These are phyloP conservation scores for Osmanthus fragrans DNA, from an alignment of 257 asterid genomes.

Conservation along the genomic window DNA sequence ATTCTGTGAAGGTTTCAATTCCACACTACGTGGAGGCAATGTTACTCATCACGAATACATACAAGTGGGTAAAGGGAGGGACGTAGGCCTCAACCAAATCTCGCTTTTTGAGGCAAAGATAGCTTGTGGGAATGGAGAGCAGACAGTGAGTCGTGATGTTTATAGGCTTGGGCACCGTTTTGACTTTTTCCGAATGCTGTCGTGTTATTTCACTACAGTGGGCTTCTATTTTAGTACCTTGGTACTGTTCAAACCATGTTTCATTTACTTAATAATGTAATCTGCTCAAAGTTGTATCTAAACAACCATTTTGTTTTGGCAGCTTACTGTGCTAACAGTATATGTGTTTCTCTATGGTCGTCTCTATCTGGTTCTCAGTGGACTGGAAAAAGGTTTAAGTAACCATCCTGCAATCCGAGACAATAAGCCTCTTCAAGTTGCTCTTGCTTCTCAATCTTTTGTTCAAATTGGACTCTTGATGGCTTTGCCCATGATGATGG, in stretches of 20 bases:
- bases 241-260: slow-evolving; percentile 45
- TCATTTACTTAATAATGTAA: neutral
- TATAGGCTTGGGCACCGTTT: slow-evolving; percentile 95
- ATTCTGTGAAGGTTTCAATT: slow-evolving; percentile 74
- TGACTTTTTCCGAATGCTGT: slow-evolving; percentile 96
- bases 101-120: slow-evolving; percentile 89
- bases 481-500: slow-evolving; percentile 99
- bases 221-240: slow-evolving; percentile 90
- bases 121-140: slow-evolving; percentile 97
- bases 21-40: slow-evolving; percentile 96
- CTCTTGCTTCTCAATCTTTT: slow-evolving; percentile 93
- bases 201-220: slow-evolving; percentile 82
- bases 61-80: slow-evolving; percentile 98
- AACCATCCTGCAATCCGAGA: slow-evolving; percentile 76
- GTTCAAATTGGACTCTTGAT: slow-evolving; percentile 86
- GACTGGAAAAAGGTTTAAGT: slow-evolving; percentile 74
- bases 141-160: slow-evolving; percentile 90
- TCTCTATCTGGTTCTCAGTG: slow-evolving; percentile 89
- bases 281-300: slow-evolving; percentile 23
- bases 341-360: slow-evolving; percentile 91
- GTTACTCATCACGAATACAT: slow-evolving; percentile 96
- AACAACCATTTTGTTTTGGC: slow-evolving; percentile 34
- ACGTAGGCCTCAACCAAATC: slow-evolving; percentile 96
- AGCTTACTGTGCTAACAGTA: slow-evolving; percentile 85
- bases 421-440: slow-evolving; percentile 95